These are phyloP conservation scores for Ceratobasidium sp. DNA, from an alignment of 1,284 basidiomycete genomes.

Conservation along the genomic window DNA sequence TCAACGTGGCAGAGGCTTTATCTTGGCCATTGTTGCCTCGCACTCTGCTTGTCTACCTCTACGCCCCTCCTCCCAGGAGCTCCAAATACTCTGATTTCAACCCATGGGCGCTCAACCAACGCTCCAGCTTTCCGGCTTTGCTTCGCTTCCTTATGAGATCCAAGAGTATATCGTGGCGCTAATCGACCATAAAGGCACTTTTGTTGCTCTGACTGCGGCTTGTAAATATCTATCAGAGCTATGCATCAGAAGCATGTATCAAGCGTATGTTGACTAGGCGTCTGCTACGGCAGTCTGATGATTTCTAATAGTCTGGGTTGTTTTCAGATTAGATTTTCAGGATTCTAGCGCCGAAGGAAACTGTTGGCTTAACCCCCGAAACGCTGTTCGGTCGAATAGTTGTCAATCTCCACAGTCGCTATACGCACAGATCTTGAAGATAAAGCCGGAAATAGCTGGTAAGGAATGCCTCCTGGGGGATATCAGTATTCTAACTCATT, in stretches of 20 bases:
- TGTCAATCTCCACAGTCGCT: neutral
- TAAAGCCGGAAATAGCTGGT: constrained; percentile 22
- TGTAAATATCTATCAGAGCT: constrained; percentile 24
- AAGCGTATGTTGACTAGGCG: neutral
- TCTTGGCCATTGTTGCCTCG: neutral
- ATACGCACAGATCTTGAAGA: neutral
- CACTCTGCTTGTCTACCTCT: neutral
- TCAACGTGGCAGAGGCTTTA: neutral
- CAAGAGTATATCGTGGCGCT: constrained; percentile 24
- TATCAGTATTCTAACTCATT: neutral
- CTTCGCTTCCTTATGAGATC: constrained; percentile 1
- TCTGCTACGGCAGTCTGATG: neutral
- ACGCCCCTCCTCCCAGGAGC: neutral
- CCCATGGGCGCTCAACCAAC: neutral
- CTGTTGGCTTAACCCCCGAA: neutral
- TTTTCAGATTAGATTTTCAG: constrained; percentile 8
- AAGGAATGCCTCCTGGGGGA: neutral
- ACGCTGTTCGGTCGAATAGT: neutral
- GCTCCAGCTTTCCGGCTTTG: constrained; percentile 9
- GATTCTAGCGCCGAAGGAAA: neutral
- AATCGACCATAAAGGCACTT: constrained; percentile 4
- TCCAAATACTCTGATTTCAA: neutral
- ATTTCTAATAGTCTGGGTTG: neutral
- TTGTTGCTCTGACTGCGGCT: neutral
- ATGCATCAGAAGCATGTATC: constrained; percentile 8